These are phyloP conservation scores for Fusarium nodosum DNA, from an alignment of 2,329 filamentous ascomycete genomes.

Conservation along the genomic window DNA sequence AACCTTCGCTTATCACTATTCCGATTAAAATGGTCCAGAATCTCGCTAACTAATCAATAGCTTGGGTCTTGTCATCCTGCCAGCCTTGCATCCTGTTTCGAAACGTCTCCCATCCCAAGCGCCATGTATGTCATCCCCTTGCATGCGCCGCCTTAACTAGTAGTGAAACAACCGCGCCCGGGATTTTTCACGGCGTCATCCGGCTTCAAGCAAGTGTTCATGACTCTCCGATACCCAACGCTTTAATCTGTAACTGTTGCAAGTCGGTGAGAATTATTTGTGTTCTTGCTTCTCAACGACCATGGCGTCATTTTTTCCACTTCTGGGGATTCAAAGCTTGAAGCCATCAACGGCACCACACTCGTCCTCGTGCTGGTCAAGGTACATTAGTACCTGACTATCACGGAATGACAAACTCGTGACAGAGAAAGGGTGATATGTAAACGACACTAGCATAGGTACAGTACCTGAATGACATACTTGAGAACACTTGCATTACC, in stretches of 20 bases:
- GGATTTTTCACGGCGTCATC: not conserved
- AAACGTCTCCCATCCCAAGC: slow-evolving; percentile 1
- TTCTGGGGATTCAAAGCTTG: slow-evolving; percentile 13
- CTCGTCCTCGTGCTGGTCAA: not conserved
- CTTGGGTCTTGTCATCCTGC: not conserved
- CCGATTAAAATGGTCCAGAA: not conserved
- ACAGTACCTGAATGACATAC: not conserved
- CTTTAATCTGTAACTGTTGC: fast-evolving
- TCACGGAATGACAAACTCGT: not conserved
- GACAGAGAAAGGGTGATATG: not conserved
- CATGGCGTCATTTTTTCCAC: not conserved
- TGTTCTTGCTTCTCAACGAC: not conserved
- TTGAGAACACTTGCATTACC: not conserved
- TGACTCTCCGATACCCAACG: not conserved
- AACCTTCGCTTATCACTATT: not conserved
- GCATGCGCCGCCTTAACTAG: slow-evolving; percentile 15
- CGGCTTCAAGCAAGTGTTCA: not conserved
- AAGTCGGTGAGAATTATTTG: not conserved
- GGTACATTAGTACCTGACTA: slow-evolving; percentile 4
- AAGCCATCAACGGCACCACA: slow-evolving; percentile 27
- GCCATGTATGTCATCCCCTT: slow-evolving; percentile 36
- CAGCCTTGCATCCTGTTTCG: not conserved
- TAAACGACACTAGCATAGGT: not conserved
- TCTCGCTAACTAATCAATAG: not conserved
- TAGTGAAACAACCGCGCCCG: slow-evolving; percentile 30